Evolutionary conservation across 2,329 filamentous ascomycete genomes (phyloP), one percentile per base, ranked within the genome.

Genomic region (Aspergillus spinulosporus): DNA sequence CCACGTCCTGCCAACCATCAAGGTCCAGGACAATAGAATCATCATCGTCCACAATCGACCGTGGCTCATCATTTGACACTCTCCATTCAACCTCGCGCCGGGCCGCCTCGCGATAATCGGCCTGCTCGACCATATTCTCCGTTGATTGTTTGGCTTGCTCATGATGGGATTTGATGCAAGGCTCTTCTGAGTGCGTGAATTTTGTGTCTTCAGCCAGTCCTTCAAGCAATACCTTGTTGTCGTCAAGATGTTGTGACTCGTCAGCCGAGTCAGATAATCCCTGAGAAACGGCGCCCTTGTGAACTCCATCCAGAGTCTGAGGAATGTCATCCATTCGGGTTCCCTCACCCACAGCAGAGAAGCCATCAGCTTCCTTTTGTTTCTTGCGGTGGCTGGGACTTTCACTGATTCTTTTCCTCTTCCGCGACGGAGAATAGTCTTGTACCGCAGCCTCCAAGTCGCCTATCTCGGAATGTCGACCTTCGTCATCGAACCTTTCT

Each of bases 281-380:
- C 21, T 34, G 15, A 14, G 45, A 9, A 15, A 54, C 34, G 21
- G 14, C 3, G 14, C 31, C 43, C 31, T 50, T 44, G 2, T 53
- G 46, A 47, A 29, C 28, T 32, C 12, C 26, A 8, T 44, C 49
- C 36, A 44, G 45, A 32, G 42, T 34, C 28, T 34, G 26, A 21
- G 48, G 11, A 12, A 39, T 14, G 15, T 43, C 42, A 29, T 28
- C 45, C 31, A 12, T 11, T 31, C 79, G 72, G 6, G 80, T 79
- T 55, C 80, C 40, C 12, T 56, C 52, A 42, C 79, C 83, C 44
- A 88, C 21, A 21, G 21, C 78, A 67, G 92, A 92, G 4, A 93
- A 79, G 64, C 91, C 89, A 64, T 93, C 89, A 56, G 92, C 89
- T 69, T 90, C 91, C 76, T 92, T 93, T 65, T 88, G 88, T 48